These are phyloP conservation scores for Tylopilus balloui DNA, from an alignment of 768 basidiomycete genomes.

Conservation along the genomic window DNA sequence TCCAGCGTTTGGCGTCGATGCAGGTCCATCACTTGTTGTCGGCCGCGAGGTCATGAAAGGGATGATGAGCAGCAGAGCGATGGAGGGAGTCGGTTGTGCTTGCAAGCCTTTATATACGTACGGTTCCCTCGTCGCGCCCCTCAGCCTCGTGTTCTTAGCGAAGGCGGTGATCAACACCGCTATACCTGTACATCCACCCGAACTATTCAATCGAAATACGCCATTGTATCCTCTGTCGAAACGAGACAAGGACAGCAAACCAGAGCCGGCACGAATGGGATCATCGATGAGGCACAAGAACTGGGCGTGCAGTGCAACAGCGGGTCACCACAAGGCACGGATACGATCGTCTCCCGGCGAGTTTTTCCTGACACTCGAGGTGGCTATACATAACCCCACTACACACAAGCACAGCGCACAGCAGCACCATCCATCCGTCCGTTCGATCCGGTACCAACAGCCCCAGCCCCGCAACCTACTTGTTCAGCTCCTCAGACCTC, in stretches of 20 bases:
- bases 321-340: no score
- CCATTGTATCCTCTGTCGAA: no score
- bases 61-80: neutral
- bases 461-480: constrained; percentile 6
- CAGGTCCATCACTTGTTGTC: neutral
- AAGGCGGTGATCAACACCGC: neutral
- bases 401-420: neutral
- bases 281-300: no score
- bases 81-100: neutral
- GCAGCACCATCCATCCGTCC: neutral
- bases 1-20: neutral
- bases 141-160: neutral
- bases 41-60: no score
- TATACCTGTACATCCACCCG: no score
- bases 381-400: no score
- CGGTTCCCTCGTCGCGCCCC: neutral
- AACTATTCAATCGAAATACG: no score
- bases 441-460: neutral
- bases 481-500: constrained; percentile 46
- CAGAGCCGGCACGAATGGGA: no score
- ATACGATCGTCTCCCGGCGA: no score
- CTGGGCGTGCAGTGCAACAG: no score
- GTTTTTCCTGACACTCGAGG: no score
- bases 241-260: no score
- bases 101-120: neutral